These are phyloP conservation scores for Pulicaria dysenterica DNA, from an alignment of 129 eudicot genomes.

Conservation along the genomic window DNA sequence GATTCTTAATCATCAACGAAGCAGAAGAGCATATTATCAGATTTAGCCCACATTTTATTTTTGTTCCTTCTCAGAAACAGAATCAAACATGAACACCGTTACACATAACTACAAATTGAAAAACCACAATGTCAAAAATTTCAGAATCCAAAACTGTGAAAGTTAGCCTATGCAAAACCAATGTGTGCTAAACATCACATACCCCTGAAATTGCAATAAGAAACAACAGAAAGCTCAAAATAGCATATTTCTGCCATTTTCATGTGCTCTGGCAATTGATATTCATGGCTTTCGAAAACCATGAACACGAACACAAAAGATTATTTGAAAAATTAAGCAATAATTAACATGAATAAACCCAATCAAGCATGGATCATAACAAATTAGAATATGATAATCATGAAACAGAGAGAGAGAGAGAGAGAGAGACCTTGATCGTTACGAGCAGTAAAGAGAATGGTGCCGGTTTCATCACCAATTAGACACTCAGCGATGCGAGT, in stretches of 20 bases:
- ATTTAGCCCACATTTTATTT: neutral
- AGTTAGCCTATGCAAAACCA: too few species aligned
- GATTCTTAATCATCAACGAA: neutral
- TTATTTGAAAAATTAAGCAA: neutral
- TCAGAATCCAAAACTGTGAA: neutral
- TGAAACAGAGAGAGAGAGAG: neutral
- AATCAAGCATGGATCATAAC: neutral
- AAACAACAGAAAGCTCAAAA: neutral
- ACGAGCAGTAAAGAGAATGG: conserved; percentile 78
- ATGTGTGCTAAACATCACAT: neutral
- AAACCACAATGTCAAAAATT: neutral
- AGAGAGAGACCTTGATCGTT: conserved; percentile 68
- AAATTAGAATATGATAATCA: neutral
- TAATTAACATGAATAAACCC: neutral
- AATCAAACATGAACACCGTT: neutral
- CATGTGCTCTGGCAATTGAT: neutral
- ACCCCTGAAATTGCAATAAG: neutral
- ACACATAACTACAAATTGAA: neutral
- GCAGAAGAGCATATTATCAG: neutral
- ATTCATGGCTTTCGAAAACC: neutral
- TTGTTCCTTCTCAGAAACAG: neutral
- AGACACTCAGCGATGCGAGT: conserved; percentile 81
- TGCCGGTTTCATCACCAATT: conserved; percentile 82
- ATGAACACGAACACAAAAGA: neutral
- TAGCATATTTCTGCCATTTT: neutral